These are phyloP conservation scores for Nemania sp. DNA, from an alignment of 2,329 filamentous ascomycete species.

Conservation along the genomic window DNA sequence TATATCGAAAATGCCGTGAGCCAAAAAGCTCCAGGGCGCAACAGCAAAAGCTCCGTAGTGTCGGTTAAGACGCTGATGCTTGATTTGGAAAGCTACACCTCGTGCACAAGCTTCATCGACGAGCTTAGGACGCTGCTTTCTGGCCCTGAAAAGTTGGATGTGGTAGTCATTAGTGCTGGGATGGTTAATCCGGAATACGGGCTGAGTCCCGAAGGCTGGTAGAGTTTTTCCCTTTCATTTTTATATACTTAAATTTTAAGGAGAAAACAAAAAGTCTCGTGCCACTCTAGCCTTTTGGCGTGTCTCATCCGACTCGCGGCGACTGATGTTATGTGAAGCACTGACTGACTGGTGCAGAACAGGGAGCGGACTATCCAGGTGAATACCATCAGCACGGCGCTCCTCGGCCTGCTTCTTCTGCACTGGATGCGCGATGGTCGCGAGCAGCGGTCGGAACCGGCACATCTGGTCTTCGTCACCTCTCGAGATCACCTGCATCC, in stretches of 20 bases:
- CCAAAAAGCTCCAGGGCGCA: too few species aligned
- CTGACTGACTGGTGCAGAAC: too few species aligned
- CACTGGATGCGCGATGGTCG: background rate
- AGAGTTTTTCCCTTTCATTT: background rate
- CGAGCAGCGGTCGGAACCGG: background rate
- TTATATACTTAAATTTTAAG: background rate
- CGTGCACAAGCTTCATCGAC: constrained; percentile 1
- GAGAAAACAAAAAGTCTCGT: too few species aligned
- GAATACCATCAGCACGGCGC: constrained; percentile 1
- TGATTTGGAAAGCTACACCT: background rate
- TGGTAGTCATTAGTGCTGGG: background rate
- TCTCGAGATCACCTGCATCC: constrained; percentile 4
- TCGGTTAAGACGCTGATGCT: background rate
- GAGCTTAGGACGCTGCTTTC: background rate
- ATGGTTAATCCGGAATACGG: background rate
- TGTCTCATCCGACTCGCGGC: too few species aligned
- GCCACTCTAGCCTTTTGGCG: too few species aligned
- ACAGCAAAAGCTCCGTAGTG: background rate
- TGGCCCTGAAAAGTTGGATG: background rate
- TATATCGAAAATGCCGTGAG: background rate
- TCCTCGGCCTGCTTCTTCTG: background rate
- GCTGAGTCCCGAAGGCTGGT: constrained; percentile 6
- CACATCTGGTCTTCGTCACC: constrained; percentile 1
- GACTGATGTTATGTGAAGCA: too few species aligned
- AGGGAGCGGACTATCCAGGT: constrained; percentile 2